Evolutionary conservation across 2,329 filamentous ascomycete species (phyloP).

Genomic region (Aspergillus brasiliensis): DNA sequence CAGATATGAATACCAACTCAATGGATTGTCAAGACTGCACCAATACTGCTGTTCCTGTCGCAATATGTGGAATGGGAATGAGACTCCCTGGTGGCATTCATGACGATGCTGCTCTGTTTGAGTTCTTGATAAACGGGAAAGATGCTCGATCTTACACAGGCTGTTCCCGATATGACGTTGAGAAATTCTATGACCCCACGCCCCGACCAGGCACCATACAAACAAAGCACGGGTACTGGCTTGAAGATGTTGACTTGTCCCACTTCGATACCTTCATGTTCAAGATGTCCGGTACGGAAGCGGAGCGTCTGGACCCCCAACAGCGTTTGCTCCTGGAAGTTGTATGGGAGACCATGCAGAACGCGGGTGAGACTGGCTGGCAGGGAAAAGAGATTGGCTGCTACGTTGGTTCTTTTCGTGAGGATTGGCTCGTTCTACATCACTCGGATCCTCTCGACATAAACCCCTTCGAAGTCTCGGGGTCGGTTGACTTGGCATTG

Average conservation of each 20-base stretch:
- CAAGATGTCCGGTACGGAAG: slow-evolving; percentile 26
- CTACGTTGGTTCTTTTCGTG: slow-evolving; percentile 27
- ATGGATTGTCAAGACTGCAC: too few relatives aligned
- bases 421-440: slow-evolving; percentile 27
- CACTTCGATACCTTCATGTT: slow-evolving; percentile 32
- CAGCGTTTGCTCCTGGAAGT: slow-evolving; percentile 36
- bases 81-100: neutral
- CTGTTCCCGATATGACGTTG: slow-evolving; percentile 28
- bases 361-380: slow-evolving; percentile 30
- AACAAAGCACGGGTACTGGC: slow-evolving; percentile 26
- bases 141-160: neutral
- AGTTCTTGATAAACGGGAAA: neutral
- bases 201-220: slow-evolving; percentile 12
- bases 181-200: slow-evolving; percentile 24
- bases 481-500: slow-evolving; percentile 2
- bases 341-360: slow-evolving; percentile 34
- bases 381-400: slow-evolving; percentile 32
- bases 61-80: neutral
- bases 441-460: slow-evolving; percentile 21
- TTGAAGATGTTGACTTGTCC: slow-evolving; percentile 29
- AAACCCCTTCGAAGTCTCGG: slow-evolving; percentile 13
- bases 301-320: slow-evolving; percentile 34
- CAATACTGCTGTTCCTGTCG: neutral
- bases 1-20: too few relatives aligned
- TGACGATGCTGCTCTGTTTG: neutral